Conservation (phyloP, 495 filamentous ascomycete species). For the Penicillium lividum region DNA sequence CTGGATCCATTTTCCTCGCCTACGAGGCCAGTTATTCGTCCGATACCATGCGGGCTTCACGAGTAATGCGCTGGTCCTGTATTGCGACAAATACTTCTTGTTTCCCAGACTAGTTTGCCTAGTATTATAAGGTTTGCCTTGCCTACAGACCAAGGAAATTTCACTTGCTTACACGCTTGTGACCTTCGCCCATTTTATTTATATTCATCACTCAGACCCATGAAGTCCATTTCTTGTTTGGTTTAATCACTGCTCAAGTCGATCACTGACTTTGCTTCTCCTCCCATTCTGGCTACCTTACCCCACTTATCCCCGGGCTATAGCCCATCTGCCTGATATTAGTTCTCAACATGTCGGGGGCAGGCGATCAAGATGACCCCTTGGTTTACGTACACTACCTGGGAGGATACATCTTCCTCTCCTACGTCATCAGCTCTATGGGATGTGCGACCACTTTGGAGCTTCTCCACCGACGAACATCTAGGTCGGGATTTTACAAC, state of each 20-base stretch:
- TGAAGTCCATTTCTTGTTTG: background rate
- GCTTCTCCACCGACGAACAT: constrained; percentile 74
- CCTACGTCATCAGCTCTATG: constrained; percentile 75
- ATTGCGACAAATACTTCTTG: background rate
- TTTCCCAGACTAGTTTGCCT: background rate
- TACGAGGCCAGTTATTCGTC: constrained; percentile 7
- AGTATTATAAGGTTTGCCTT: background rate
- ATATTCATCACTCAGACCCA: background rate
- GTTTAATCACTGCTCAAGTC: background rate
- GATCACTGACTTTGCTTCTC: background rate
- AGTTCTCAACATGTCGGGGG: constrained; percentile 23
- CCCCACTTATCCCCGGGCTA: background rate
- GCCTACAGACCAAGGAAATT: background rate
- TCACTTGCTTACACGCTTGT: background rate
- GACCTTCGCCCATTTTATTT: background rate
- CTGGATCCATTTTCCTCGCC: constrained; percentile 6
- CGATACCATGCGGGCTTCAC: constrained; percentile 1
- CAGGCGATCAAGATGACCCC: constrained; percentile 10
- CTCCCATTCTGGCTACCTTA: background rate
- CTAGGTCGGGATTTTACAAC: constrained; percentile 65
- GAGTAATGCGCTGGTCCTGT: background rate
- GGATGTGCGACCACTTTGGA: constrained; percentile 80
- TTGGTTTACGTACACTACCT: constrained; percentile 48
- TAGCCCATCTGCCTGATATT: background rate
- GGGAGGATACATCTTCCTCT: constrained; percentile 66